phyloP scores from a whole-genome alignment of 495 filamentous ascomycete species.

The Neurospora sp. region DNA sequence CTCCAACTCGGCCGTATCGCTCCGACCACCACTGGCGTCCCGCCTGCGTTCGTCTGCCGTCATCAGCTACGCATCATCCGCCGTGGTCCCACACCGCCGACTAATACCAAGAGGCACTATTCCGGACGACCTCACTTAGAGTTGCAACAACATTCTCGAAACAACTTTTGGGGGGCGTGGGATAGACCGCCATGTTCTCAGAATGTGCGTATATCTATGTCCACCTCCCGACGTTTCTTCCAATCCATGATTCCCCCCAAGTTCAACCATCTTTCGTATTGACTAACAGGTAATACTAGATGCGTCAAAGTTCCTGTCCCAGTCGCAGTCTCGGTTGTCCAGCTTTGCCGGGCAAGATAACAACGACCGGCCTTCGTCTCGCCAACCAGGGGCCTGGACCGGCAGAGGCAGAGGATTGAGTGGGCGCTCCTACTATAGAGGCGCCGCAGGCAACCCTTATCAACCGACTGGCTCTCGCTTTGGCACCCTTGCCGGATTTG shows the following conservation, averaged over 20 bases:
- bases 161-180: slow-evolving; percentile 11
- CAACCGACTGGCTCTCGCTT: slow-evolving; percentile 54
- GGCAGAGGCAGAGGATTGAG: slow-evolving; percentile 26
- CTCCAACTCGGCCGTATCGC: not conserved
- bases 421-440: slow-evolving; percentile 24
- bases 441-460: slow-evolving; percentile 58
- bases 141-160: not conserved
- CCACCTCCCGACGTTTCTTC: not conserved
- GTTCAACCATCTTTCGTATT: not conserved
- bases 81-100: not conserved
- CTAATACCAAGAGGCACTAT: not conserved
- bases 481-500: slow-evolving; percentile 66
- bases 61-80: not conserved
- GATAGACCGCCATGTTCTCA: slow-evolving; percentile 66
- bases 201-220: slow-evolving; percentile 65
- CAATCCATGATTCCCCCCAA: slow-evolving; percentile 4
- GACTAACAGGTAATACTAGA: slow-evolving; percentile 43
- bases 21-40: not conserved
- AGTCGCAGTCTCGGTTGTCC: slow-evolving; percentile 81
- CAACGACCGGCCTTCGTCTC: slow-evolving; percentile 27
- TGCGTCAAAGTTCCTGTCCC: slow-evolving; percentile 92
- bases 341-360: slow-evolving; percentile 54
- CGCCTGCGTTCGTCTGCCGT: not conserved
- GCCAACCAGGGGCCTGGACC: slow-evolving; percentile 24
- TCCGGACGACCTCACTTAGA: not conserved